Evolutionary conservation across 129 eudicot species (phyloP).

Genomic region (Calendula officinalis): DNA sequence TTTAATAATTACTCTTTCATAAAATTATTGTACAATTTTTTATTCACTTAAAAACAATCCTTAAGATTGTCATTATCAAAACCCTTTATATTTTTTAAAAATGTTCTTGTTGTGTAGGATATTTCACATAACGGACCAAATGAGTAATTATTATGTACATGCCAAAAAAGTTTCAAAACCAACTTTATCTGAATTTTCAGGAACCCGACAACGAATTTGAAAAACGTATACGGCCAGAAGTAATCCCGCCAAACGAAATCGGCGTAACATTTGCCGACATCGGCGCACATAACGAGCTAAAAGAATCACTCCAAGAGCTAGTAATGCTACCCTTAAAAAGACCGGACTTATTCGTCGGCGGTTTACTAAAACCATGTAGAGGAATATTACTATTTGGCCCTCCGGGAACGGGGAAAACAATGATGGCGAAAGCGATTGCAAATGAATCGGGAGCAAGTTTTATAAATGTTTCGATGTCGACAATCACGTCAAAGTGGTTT

Average conservation of each 20-base stretch:
- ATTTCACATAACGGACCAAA: no score
- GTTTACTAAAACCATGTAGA: conserved; percentile 81
- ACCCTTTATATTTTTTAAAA: no score
- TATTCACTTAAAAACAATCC: no score
- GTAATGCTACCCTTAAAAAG: conserved; percentile 88
- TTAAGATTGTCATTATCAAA: no score
- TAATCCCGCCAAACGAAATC: conserved; percentile 75
- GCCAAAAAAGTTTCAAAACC: no score
- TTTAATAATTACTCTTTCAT: no score
- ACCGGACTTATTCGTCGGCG: conserved; percentile 90
- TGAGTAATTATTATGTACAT: no score
- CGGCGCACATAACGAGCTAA: conserved; percentile 82
- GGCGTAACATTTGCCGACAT: conserved; percentile 85
- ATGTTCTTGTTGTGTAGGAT: no score
- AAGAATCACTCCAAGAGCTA: conserved; percentile 90
- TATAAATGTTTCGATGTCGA: conserved; percentile 94
- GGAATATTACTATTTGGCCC: conserved; percentile 91
- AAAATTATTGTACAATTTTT: no score
- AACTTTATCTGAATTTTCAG: conserved; percentile 27
- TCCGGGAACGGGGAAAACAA: conserved; percentile 94
- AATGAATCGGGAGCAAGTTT: conserved; percentile 97
- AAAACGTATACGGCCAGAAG: conserved; percentile 89
- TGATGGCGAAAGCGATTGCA: conserved; percentile 97
- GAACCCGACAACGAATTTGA: conserved; percentile 97
- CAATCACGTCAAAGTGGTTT: conserved; percentile 95